Percentiles rank a stretch among this genome's conserved stretches.
phyloP scores from a whole-genome alignment of 257 asterid species.

The Linaria vulgaris region DNA sequence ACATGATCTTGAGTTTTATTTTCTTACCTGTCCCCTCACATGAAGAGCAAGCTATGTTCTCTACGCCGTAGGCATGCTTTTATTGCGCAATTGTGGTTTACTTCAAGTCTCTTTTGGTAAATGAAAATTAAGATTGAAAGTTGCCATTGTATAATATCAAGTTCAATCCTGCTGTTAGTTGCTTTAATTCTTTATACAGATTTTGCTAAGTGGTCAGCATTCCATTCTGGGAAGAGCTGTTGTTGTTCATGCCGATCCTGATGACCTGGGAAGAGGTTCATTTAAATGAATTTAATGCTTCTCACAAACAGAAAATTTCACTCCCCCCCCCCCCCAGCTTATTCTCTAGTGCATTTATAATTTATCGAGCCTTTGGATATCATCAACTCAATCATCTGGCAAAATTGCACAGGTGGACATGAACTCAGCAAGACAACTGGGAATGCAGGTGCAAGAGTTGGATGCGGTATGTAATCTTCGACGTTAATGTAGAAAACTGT shows the following conservation, averaged over 20 bases:
- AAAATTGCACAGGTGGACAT: conserved; percentile 70
- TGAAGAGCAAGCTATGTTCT: background rate
- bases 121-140: background rate
- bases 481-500: background rate
- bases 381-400: conserved; percentile 9
- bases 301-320: background rate
- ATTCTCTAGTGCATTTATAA: background rate
- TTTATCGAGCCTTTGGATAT: background rate
- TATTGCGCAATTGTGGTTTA: background rate
- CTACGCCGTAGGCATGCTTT: conserved; percentile 12
- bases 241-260: conserved; percentile 93
- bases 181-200: conserved; percentile 39
- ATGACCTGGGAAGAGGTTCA: conserved; percentile 90
- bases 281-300: conserved; percentile 6
- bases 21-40: background rate
- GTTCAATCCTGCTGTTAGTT: conserved; percentile 7
- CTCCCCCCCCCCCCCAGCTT: background rate
- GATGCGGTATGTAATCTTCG: conserved; percentile 70
- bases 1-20: conserved; percentile 5
- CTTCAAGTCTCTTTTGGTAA: background rate
- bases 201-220: conserved; percentile 67
- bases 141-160: background rate
- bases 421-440: conserved; percentile 92
- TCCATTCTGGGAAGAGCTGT: conserved; percentile 92
- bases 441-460: conserved; percentile 91